Evolutionary conservation across 2,329 filamentous ascomycete species (phyloP), one percentile per base, ranked within the genome.

Genomic region (Pseudogymnoascus sp.): DNA sequence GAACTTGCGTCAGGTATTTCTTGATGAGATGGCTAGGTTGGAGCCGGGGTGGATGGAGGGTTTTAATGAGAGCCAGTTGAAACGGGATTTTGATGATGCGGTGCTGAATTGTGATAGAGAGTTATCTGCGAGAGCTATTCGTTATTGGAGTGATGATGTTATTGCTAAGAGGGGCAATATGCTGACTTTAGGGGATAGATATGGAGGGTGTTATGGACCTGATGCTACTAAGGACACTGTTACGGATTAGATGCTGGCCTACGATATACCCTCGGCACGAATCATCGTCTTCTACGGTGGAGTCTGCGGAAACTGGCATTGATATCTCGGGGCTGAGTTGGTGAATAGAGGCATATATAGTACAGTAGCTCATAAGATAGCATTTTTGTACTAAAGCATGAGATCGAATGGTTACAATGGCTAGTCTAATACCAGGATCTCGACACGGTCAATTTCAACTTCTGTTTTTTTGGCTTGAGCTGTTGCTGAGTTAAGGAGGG

Each of bases 1-100:
- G 2, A 68, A 68, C 27, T 64, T 78, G 58, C 69, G 74, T 1
- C 69, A 71, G 42, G 65, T 73, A 15, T 78, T 75, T 61, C 27
- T 66, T 4, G 64, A 70, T 1, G 67, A 69, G 6, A 70, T 78
- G 70, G 62, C 65, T 25, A 64, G 69, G 59, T 65, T 73, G 12
- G 63, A 70, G 31, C 72, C 73, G 1, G 66, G 64, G 12, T 77
- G 75, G 74, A 67, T 69, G n/a, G 59, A 62, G 3, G 29, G 62
- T 13, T 65, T 64, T 2, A 65, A 72, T 15, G 65, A 68, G 13
- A 67, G 65, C 1, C 63, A 63, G 1, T n/a, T 72, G 5, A 73
- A 74, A 61, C 64, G 64, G 3, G 74, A 77, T 58, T 75, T 77
- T 59, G 64, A 68, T 25, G 6, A 8, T 18, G 67, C 67, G 12